Percentiles rank a stretch among this genome's conserved stretches.
phyloP scores from a whole-genome alignment of 1,284 basidiomycete species.

The Leucoagaricus sp. region DNA sequence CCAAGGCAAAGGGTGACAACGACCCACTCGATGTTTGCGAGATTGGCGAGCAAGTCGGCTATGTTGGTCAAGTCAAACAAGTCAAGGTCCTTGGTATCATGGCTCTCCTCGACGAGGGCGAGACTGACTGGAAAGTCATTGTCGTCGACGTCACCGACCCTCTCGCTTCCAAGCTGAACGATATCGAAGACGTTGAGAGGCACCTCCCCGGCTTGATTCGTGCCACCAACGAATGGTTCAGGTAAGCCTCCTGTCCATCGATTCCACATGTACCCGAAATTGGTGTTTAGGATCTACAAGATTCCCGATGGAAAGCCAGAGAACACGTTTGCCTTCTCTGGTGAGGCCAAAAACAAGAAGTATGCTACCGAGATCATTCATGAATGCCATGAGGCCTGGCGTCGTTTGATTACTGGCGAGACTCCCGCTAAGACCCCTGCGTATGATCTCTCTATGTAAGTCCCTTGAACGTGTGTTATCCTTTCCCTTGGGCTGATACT shows the following conservation, averaged over 20 bases:
- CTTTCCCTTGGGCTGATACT: conserved; percentile 6
- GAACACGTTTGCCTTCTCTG: conserved; percentile 99
- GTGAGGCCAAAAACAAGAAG: conserved; percentile 99
- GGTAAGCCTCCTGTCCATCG: conserved; percentile 43
- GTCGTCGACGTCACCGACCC: conserved; percentile 98
- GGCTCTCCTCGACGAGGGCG: conserved; percentile 97
- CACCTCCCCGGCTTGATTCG: conserved; percentile 96
- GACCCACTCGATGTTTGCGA: conserved; percentile 99
- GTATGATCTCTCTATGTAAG: conserved; percentile 84
- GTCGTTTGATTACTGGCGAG: conserved; percentile 88
- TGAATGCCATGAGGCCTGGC: conserved; percentile 99
- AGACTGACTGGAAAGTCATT: conserved; percentile 99
- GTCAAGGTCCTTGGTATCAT: conserved; percentile 99
- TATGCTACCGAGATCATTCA: conserved; percentile 99
- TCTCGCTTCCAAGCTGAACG: conserved; percentile 95
- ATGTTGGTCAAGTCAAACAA: conserved; percentile 98
- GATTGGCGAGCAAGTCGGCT: conserved; percentile 98
- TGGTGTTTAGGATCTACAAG: conserved; percentile 86
- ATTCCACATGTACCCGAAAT: conserved; percentile 6
- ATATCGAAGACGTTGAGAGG: conserved; percentile 99
- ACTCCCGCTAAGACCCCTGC: conserved; percentile 65
- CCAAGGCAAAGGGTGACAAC: conserved; percentile 99
- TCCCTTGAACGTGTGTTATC: conserved; percentile 19
- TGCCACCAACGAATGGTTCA: conserved; percentile 97
- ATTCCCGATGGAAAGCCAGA: conserved; percentile 98